Conservation (phyloP, 345 rosid species). For the Erodium maritimum region DNA sequence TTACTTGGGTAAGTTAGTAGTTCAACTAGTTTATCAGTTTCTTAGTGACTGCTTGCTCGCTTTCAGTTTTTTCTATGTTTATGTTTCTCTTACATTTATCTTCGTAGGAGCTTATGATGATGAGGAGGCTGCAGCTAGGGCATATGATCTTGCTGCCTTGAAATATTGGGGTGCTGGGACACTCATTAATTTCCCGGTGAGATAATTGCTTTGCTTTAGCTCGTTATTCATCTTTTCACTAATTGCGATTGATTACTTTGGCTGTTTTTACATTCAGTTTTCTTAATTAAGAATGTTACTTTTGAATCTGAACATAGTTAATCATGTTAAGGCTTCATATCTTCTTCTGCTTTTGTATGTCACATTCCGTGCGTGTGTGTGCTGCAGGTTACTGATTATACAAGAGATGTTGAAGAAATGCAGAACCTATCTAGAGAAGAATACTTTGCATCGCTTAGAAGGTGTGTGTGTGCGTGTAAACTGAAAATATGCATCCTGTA, state of each 20-base stretch:
- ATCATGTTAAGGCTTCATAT: background rate
- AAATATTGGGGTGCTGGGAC: conserved; percentile 99
- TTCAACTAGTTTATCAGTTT: too few species aligned
- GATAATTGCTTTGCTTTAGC: conserved; percentile 7
- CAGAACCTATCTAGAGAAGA: conserved; percentile 90
- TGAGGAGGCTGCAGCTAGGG: conserved; percentile 99
- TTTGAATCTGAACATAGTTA: background rate
- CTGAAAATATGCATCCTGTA: conserved; percentile 6
- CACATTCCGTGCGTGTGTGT: too few species aligned
- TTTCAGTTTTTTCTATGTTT: background rate
- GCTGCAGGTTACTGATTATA: conserved; percentile 74
- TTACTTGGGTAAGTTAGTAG: too few species aligned
- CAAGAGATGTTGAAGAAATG: conserved; percentile 97
- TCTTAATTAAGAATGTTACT: background rate
- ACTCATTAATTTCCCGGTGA: conserved; percentile 91
- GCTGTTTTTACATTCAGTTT: too few species aligned
- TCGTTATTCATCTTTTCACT: background rate
- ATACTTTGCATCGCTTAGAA: conserved; percentile 85
- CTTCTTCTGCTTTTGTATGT: conserved; percentile 4
- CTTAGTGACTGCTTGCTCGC: too few species aligned
- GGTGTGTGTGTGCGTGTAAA: conserved; percentile 37
- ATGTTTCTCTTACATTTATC: conserved; percentile 5
- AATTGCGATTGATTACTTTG: background rate
- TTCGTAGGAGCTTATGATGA: conserved; percentile 91
- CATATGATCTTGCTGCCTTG: conserved; percentile 95